Evolutionary conservation across 2,329 filamentous ascomycete species (phyloP).

Genomic region (Xylariaceae sp.): DNA sequence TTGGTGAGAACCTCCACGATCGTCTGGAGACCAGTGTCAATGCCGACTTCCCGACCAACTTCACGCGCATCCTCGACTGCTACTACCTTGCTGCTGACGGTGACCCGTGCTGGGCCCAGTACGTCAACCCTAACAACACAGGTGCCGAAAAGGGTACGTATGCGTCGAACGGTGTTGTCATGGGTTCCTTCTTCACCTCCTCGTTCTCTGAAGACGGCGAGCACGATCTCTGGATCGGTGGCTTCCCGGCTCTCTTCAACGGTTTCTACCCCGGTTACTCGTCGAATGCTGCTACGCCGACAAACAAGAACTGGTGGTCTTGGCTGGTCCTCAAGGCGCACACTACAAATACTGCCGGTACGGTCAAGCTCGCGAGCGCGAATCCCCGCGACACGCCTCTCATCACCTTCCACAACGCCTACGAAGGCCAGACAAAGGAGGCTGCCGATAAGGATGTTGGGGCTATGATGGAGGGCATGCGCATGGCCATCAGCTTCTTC

Average conservation of each 20-base stretch:
- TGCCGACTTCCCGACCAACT: slow-evolving; percentile 38
- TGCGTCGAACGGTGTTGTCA: slow-evolving; percentile 33
- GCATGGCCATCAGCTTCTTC: slow-evolving; percentile 44
- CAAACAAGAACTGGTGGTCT: slow-evolving; percentile 39
- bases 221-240: slow-evolving; percentile 36
- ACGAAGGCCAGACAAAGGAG: slow-evolving; percentile 38
- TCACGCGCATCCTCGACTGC: slow-evolving; percentile 34
- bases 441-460: slow-evolving; percentile 46
- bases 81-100: slow-evolving; percentile 32
- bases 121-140: slow-evolving; percentile 18
- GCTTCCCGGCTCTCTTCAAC: slow-evolving; percentile 36
- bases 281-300: slow-evolving; percentile 29
- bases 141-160: slow-evolving; percentile 30
- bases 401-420: slow-evolving; percentile 59
- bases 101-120: slow-evolving; percentile 32
- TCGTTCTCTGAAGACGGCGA: slow-evolving; percentile 25
- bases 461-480: slow-evolving; percentile 51
- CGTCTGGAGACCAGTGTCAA: slow-evolving; percentile 45
- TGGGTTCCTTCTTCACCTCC: slow-evolving; percentile 29
- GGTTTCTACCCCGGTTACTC: slow-evolving; percentile 39
- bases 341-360: slow-evolving; percentile 54
- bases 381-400: slow-evolving; percentile 60
- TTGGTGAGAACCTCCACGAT: slow-evolving; percentile 55
- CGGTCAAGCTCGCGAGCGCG: slow-evolving; percentile 53
- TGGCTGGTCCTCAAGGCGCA: slow-evolving; percentile 52